Evolutionary conservation across 257 asterid genomes (phyloP).

Genomic region (Prunella vulgaris): DNA sequence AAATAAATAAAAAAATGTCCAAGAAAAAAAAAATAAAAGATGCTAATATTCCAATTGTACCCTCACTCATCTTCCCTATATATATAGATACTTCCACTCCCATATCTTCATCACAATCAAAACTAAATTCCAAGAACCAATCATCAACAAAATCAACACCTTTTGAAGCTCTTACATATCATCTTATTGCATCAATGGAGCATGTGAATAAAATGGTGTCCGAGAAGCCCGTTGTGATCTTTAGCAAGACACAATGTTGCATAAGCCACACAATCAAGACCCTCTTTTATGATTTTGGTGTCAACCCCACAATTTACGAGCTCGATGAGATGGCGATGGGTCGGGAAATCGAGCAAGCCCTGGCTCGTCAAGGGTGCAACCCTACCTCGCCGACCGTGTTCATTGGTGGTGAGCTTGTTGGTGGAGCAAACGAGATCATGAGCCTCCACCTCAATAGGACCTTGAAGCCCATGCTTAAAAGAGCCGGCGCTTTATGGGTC

Average conservation of each 20-base stretch:
- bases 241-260: constrained; percentile 67
- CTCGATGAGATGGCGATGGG: constrained; percentile 61
- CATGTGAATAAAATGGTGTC: constrained; percentile 54
- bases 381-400: constrained; percentile 64
- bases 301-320: constrained; percentile 54
- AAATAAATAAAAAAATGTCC: background rate
- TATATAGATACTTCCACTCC: constrained; percentile 37
- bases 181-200: constrained; percentile 43
- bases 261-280: constrained; percentile 65
- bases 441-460: constrained; percentile 66
- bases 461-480: constrained; percentile 59
- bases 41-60: constrained; percentile 17
- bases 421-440: constrained; percentile 77
- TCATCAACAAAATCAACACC: constrained; percentile 6
- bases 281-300: constrained; percentile 66
- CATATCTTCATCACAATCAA: constrained; percentile 42
- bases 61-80: constrained; percentile 31
- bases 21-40: background rate
- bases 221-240: constrained; percentile 70
- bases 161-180: background rate
- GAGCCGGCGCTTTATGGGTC: constrained; percentile 81
- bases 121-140: constrained; percentile 11
- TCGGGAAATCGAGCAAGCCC: constrained; percentile 66
- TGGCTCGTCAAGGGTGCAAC: constrained; percentile 42
- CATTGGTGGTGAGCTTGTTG: constrained; percentile 62